Conservation (phyloP, 495 filamentous ascomycete genomes). For the Trichoderma parareesei region DNA sequence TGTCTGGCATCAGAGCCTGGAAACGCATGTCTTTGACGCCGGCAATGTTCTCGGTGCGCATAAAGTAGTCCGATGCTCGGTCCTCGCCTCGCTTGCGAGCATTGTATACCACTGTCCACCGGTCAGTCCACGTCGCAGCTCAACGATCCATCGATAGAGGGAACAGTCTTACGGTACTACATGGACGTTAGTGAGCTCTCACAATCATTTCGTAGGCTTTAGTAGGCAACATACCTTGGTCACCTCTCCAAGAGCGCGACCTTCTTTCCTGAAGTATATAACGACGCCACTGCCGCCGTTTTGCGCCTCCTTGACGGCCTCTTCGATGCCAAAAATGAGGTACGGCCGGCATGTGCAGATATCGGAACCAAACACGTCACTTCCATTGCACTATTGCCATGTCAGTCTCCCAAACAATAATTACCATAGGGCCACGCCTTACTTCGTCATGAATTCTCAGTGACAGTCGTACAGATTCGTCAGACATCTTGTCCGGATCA, state of each 20-base stretch:
- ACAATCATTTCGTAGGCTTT: conserved; percentile 11
- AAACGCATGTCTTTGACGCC: conserved; percentile 98
- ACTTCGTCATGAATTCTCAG: conserved; percentile 90
- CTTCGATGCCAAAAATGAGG: conserved; percentile 91
- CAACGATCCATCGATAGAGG: not conserved
- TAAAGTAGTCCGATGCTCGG: conserved; percentile 94
- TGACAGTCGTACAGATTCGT: conserved; percentile 74
- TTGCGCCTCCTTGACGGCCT: conserved; percentile 94
- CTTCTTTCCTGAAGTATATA: conserved; percentile 99
- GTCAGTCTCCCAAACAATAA: no score
- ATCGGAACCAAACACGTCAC: conserved; percentile 96
- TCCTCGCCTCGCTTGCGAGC: conserved; percentile 79
- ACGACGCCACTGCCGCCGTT: conserved; percentile 91
- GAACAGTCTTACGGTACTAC: conserved; percentile 38
- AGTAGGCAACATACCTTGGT: conserved; percentile 57
- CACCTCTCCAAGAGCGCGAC: conserved; percentile 90
- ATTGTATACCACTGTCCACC: conserved; percentile 72
- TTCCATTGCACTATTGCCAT: conserved; percentile 69
- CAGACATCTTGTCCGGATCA: conserved; percentile 84
- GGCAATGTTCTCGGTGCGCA: conserved; percentile 92
- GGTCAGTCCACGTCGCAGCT: not conserved
- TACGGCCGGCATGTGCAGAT: conserved; percentile 98
- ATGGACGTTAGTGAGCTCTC: conserved; percentile 15
- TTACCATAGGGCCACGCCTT: conserved; percentile 17
- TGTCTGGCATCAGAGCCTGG: conserved; percentile 98